Conservation (phyloP, 2,329 filamentous ascomycete species). For the Westerdykella aurantiaca region DNA sequence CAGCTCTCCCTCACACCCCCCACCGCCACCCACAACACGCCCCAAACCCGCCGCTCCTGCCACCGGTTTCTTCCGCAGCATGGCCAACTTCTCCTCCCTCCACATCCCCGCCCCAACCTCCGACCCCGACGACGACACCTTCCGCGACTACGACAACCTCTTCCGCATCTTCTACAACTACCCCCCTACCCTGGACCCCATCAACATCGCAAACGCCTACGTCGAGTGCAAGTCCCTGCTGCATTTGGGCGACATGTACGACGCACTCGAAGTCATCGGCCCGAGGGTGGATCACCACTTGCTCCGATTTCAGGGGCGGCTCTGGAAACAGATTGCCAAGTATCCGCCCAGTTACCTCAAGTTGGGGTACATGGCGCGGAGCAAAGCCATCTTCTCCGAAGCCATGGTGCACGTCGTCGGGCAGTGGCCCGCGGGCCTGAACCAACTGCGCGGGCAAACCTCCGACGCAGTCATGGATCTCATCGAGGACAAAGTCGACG, state of each 20-base stretch:
- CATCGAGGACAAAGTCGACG: conserved; percentile 92
- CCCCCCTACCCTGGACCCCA: conserved; percentile 69
- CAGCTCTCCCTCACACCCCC: conserved; percentile 17
- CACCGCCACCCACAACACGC: conserved; percentile 50
- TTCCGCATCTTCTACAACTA: conserved; percentile 97
- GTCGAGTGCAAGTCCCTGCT: conserved; percentile 90
- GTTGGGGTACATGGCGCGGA: conserved; percentile 78
- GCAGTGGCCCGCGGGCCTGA: conserved; percentile 79
- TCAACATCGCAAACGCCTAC: conserved; percentile 89
- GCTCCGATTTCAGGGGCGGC: conserved; percentile 78
- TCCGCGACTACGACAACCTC: conserved; percentile 91
- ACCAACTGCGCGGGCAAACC: conserved; percentile 64
- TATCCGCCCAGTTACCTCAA: conserved; percentile 91
- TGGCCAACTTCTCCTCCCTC: conserved; percentile 67
- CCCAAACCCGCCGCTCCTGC: conserved; percentile 60
- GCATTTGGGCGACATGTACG: conserved; percentile 87
- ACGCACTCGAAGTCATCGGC: conserved; percentile 80
- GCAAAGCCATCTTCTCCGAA: conserved; percentile 68
- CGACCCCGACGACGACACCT: conserved; percentile 62
- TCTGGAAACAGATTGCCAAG: conserved; percentile 96
- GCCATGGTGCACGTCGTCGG: conserved; percentile 90
- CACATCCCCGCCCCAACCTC: conserved; percentile 46
- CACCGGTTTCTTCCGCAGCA: conserved; percentile 75
- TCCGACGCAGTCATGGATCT: conserved; percentile 75
- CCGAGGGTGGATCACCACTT: conserved; percentile 90